A percentile compares a stretch with the other conserved stretches of the same genome.
phyloP scores from a whole-genome alignment of 2,329 filamentous ascomycete genomes.

The Fusarium longipes region DNA sequence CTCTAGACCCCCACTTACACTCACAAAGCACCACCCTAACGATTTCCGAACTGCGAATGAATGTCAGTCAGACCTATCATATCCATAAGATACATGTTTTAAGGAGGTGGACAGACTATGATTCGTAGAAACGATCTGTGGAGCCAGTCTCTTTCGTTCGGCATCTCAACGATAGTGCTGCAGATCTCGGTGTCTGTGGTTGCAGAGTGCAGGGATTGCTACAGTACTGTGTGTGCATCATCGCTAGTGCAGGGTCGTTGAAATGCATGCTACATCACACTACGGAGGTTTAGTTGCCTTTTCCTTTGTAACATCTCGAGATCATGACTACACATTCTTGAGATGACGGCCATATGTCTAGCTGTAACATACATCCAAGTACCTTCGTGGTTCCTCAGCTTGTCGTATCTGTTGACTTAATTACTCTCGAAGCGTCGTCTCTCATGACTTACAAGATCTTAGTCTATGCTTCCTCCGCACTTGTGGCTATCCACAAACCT shows the following conservation, averaged over 20 bases:
- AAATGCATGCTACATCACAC: slow-evolving; percentile 14
- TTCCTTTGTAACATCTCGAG: neutral
- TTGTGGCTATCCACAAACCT: slow-evolving; percentile 15
- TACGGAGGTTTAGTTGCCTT: neutral
- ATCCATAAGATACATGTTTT: neutral
- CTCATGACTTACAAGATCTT: slow-evolving; percentile 1
- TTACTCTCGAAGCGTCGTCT: neutral
- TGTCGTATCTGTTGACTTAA: neutral
- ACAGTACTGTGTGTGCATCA: neutral
- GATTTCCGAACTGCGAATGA: slow-evolving; percentile 36
- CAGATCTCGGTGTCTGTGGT: slow-evolving; percentile 32
- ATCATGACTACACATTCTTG: neutral
- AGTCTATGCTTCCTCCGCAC: slow-evolving; percentile 9
- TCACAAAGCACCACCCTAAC: slow-evolving; percentile 2
- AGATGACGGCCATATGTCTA: neutral
- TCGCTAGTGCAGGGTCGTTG: neutral
- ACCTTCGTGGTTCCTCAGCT: neutral
- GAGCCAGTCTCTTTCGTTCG: slow-evolving; percentile 13
- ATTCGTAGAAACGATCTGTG: neutral
- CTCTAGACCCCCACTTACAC: slow-evolving; percentile 33
- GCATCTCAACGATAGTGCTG: slow-evolving; percentile 16
- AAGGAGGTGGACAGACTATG: neutral
- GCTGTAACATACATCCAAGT: neutral
- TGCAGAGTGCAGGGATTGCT: slow-evolving; percentile 14
- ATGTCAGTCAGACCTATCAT: slow-evolving; percentile 18